These are phyloP conservation scores for Fusarium acutatum DNA, from an alignment of 2,329 filamentous ascomycete genomes.

Conservation along the genomic window DNA sequence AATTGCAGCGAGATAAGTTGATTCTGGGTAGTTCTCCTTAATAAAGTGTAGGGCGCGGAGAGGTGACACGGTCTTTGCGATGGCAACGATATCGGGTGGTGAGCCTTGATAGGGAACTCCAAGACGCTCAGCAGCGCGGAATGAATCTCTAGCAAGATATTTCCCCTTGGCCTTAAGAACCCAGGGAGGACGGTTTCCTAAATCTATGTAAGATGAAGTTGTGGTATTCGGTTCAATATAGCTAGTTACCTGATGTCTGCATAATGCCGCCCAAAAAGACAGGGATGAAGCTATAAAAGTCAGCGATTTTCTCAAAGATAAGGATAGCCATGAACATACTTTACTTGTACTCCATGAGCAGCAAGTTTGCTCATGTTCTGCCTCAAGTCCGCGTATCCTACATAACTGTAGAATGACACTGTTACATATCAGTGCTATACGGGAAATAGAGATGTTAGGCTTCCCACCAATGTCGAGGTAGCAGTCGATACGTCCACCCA, in stretches of 20 bases:
- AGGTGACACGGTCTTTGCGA: slow-evolving; percentile 59
- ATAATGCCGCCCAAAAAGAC: slow-evolving; percentile 77
- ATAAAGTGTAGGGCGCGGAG: slow-evolving; percentile 74
- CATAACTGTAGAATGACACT: slow-evolving; percentile 73
- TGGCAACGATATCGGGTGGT: slow-evolving; percentile 55
- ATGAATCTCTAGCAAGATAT: slow-evolving; percentile 58
- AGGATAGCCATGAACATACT: slow-evolving; percentile 58
- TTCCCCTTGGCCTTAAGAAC: slow-evolving; percentile 71
- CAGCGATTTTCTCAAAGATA: background rate
- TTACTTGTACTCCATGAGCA: slow-evolving; percentile 68
- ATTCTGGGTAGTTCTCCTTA: slow-evolving; percentile 62
- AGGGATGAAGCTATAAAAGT: slow-evolving; percentile 67
- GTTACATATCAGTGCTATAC: background rate
- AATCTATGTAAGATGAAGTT: background rate
- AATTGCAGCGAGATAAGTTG: slow-evolving; percentile 62
- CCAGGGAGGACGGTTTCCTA: slow-evolving; percentile 81
- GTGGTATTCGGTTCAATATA: background rate
- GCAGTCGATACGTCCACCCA: slow-evolving; percentile 70
- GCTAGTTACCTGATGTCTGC: slow-evolving; percentile 61
- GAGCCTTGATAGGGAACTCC: slow-evolving; percentile 48
- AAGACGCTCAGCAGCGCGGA: slow-evolving; percentile 50
- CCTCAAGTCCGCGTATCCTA: slow-evolving; percentile 65
- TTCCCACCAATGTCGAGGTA: slow-evolving; percentile 72
- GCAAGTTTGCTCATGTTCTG: slow-evolving; percentile 63
- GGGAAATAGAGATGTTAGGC: background rate